Conservation (phyloP, 2,329 filamentous ascomycete genomes). For the Aspergillus texensis region DNA sequence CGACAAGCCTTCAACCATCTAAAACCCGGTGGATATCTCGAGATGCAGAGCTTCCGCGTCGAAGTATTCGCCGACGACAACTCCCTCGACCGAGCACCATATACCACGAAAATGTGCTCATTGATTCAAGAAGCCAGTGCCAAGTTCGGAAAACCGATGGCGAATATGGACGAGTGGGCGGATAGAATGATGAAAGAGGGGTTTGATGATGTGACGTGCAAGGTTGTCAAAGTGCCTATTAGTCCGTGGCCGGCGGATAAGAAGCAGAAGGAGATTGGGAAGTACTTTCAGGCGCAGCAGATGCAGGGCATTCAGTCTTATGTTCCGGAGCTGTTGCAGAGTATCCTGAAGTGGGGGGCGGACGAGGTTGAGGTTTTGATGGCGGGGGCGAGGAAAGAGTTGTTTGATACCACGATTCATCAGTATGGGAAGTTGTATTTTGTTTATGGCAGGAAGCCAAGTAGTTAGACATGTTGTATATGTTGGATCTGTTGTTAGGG, state of each 20-base stretch:
- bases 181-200: neutral
- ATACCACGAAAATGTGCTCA: neutral
- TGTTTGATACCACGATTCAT: neutral
- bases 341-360: neutral
- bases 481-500: neutral
- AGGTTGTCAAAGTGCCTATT: neutral
- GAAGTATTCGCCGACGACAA: constrained; percentile 74
- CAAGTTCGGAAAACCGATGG: neutral
- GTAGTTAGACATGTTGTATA: rapidly evolving
- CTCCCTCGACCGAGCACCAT: neutral
- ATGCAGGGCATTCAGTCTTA: neutral
- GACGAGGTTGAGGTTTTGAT: neutral
- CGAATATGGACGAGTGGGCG: constrained; percentile 2
- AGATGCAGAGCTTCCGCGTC: constrained; percentile 42
- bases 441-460: neutral
- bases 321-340: neutral
- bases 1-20: constrained; percentile 27
- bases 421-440: constrained; percentile 1
- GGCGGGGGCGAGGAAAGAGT: neutral
- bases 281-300: neutral
- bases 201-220: neutral
- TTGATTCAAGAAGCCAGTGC: neutral
- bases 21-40: constrained; percentile 32
- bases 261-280: neutral
- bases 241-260: neutral